Percentiles rank a stretch among this genome's conserved stretches.
phyloP scores from a whole-genome alignment of 371 early-diverging fungal genomes.

The Mucor sp. region DNA sequence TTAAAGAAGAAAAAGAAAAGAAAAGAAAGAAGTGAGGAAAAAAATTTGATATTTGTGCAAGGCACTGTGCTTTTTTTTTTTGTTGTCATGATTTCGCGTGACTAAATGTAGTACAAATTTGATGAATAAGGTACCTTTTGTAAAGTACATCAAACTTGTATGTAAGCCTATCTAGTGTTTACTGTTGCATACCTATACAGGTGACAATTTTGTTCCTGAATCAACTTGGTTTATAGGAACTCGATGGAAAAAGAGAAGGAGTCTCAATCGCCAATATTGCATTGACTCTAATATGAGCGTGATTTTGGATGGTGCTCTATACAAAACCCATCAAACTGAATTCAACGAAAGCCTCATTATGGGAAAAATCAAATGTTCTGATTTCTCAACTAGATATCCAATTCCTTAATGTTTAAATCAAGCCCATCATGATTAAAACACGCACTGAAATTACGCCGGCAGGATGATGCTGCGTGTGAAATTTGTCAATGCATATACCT shows the following conservation, averaged over 20 bases:
- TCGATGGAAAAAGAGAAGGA: background rate
- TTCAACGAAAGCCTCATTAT: too few relatives aligned
- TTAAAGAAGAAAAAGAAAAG: background rate
- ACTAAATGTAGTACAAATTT: conserved; percentile 3
- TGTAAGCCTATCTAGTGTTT: background rate
- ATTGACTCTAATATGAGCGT: too few relatives aligned
- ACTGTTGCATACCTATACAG: background rate
- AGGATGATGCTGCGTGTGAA: too few relatives aligned
- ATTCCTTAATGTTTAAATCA: too few relatives aligned
- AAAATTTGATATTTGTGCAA: background rate
- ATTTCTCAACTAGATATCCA: too few relatives aligned
- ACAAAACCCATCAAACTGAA: too few relatives aligned
- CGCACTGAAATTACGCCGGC: too few relatives aligned
- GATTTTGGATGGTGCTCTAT: too few relatives aligned
- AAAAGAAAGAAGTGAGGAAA: background rate
- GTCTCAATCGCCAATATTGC: background rate
- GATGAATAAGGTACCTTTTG: conserved; percentile 2
- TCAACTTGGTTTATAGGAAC: background rate
- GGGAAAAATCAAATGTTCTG: too few relatives aligned
- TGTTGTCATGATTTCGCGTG: conserved; percentile 2
- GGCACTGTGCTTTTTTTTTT: conserved; percentile 2
- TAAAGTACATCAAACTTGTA: background rate
- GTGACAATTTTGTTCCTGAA: background rate
- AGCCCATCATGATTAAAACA: too few relatives aligned
- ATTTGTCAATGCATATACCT: too few relatives aligned